Percentiles rank a stretch among this genome's conserved stretches.
These are phyloP conservation scores for Clavaria fumosa DNA, from an alignment of 768 basidiomycete species.

Conservation along the genomic window DNA sequence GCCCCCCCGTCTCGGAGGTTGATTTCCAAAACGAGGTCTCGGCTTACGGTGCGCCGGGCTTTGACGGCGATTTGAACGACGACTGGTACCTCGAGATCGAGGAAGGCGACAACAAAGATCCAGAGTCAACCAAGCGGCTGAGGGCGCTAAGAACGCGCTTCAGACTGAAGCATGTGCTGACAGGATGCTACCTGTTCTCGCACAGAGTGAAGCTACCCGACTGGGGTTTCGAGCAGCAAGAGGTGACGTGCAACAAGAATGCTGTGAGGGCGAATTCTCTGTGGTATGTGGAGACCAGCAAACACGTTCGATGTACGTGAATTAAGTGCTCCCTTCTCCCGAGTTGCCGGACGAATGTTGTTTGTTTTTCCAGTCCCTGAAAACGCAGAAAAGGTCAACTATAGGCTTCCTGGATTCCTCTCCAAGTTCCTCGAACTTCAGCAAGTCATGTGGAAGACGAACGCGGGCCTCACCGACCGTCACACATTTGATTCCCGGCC, in stretches of 20 bases:
- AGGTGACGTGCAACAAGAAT: conserved; percentile 99
- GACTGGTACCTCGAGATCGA: conserved; percentile 87
- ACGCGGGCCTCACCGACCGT: conserved; percentile 87
- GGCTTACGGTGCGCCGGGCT: conserved; percentile 79
- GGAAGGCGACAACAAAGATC: conserved; percentile 45
- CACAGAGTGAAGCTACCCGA: conserved; percentile 97
- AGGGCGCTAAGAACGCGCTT: conserved; percentile 73
- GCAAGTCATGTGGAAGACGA: conserved; percentile 93
- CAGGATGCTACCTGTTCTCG: conserved; percentile 93
- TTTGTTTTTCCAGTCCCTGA: conserved; percentile 51
- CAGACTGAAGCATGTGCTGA: conserved; percentile 66
- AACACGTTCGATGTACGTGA: conserved; percentile 53
- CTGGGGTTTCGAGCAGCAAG: conserved; percentile 97
- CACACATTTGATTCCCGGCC: conserved; percentile 96
- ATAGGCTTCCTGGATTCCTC: conserved; percentile 78
- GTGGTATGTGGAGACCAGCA: conserved; percentile 87
- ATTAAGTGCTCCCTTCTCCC: conserved; percentile 1
- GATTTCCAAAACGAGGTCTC: conserved; percentile 99
- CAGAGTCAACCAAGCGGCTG: conserved; percentile 51
- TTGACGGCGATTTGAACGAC: conserved; percentile 81
- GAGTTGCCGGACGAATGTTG: conserved; percentile 2
- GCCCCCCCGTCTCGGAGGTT: conserved; percentile 91
- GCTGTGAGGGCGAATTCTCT: conserved; percentile 78
- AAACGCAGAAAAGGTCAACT: conserved; percentile 75
- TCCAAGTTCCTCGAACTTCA: conserved; percentile 86